Base-by-base conservation (phyloP, 2,329 filamentous ascomycete genomes). In the Ramularia endophylla region DNA sequence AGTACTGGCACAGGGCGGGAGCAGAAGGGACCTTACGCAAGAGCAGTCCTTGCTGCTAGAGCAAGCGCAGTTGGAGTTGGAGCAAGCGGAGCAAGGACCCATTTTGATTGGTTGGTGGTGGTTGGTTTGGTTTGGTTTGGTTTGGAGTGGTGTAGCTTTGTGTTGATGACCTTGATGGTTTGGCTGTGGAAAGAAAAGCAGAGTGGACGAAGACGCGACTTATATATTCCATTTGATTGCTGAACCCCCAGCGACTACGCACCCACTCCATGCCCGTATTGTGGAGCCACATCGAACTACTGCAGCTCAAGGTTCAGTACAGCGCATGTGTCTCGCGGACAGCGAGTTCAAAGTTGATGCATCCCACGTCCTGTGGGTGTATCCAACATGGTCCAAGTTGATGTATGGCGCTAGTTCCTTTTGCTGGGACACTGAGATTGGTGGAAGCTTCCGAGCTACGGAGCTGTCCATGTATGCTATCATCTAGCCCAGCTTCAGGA, bases 51-150 rank as follows among this genome's bases (percentile, higher is more conserved):
- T 51, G 36, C 48, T 51, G 43, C 30, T 38, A 15, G 50, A 46
- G 51, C 57, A 60, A 36, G 41, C 40, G 53, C 56, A 60, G 47
- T 43, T 46, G 38, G 46, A 40, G 53, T 58, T 59, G 44, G 51
- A 54, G 56, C 54, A 58, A 40, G 49, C 40, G 30, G 44, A 45
- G 48, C 56, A 61, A 47, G 52, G 48, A 51, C 54, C 57, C 57
- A 59, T 61, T 38, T 41, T 50, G 38, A 46, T 41, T 38, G 39
- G 38, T 38, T 40, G 36, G 38, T 43, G n/a, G n/a, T 40, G 41
- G 27, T 45, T 47, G 44, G 44, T 38, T 39, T n/a, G n/a, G n/a
- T 46, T 48, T 44, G 42, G 38, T 48, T 43, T 43, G 38, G 33
- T 44, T 38, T 43, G 36, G 39, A 13, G 40, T 50, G 19, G 34